phyloP scores from a whole-genome alignment of 2,329 filamentous ascomycete species.

The Penicillium sp. region DNA sequence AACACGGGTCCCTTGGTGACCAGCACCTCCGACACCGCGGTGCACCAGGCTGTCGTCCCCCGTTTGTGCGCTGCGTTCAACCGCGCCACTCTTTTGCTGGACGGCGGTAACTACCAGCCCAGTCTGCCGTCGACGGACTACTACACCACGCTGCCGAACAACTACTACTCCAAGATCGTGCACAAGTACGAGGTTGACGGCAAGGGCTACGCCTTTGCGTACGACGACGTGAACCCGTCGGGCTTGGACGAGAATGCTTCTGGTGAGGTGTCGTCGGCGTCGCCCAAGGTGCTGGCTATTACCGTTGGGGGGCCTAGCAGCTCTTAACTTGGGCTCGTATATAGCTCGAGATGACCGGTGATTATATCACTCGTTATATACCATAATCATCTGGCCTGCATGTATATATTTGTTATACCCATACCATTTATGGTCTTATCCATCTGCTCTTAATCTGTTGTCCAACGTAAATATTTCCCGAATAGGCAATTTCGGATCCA shows the following conservation, averaged over 20 bases:
- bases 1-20: slow-evolving; percentile 47
- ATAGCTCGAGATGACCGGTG: neutral
- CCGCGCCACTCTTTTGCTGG: slow-evolving; percentile 45
- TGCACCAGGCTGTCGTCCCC: slow-evolving; percentile 44
- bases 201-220: slow-evolving; percentile 63
- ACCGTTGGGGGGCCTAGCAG: slow-evolving; percentile 42
- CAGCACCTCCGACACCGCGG: slow-evolving; percentile 33
- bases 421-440: neutral
- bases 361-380: slow-evolving; percentile 5
- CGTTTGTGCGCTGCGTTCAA: slow-evolving; percentile 51
- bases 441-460: too few relatives aligned
- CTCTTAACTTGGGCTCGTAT: neutral
- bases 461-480: neutral
- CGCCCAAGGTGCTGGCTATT: slow-evolving; percentile 45
- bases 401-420: neutral
- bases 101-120: slow-evolving; percentile 48
- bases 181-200: slow-evolving; percentile 59
- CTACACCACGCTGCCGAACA: slow-evolving; percentile 45
- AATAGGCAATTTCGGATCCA: neutral
- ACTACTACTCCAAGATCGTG: slow-evolving; percentile 48
- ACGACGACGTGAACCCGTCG: slow-evolving; percentile 62
- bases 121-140: slow-evolving; percentile 35
- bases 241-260: slow-evolving; percentile 49
- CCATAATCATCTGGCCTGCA: neutral
- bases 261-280: slow-evolving; percentile 48